Conservation (phyloP, 2,329 filamentous ascomycete species). For the Fulvia fulva region DNA sequence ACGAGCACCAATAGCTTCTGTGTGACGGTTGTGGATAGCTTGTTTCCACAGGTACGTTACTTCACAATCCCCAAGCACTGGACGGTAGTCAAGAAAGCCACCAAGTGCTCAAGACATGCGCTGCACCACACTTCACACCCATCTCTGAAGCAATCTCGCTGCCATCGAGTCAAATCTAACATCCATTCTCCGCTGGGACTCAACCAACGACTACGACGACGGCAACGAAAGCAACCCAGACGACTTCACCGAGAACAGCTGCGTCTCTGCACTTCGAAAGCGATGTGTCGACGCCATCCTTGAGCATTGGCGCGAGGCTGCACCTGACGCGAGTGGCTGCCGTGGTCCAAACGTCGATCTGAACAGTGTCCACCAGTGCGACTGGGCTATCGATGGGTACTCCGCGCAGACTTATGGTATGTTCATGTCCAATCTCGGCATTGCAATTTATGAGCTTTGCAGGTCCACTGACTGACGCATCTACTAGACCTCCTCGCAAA, state of each 20-base stretch:
- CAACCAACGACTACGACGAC: not conserved
- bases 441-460: not conserved
- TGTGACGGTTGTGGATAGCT: conserved; percentile 3
- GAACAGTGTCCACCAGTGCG: not conserved
- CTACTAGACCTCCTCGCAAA: conserved; percentile 3
- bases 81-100: too few species aligned
- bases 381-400: conserved; percentile 2
- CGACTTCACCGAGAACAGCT: not conserved
- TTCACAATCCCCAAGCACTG: too few species aligned
- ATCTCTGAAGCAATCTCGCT: too few species aligned
- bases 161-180: too few species aligned
- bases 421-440: not conserved
- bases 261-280: not conserved
- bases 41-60: too few species aligned
- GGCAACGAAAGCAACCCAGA: not conserved
- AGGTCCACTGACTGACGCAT: not conserved
- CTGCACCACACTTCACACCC: too few species aligned
- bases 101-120: too few species aligned
- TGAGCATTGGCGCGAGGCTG: not conserved
- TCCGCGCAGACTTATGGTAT: conserved; percentile 1
- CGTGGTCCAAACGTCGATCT: not conserved
- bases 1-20: conserved; percentile 1
- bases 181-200: too few species aligned
- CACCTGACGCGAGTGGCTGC: conserved; percentile 1
- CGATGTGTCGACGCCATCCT: not conserved